Percentiles rank a stretch among this genome's conserved stretches.
Evolutionary conservation across 139 green algal genomes (phyloP).

Genomic region (Mesotaenium endlicherianum): DNA sequence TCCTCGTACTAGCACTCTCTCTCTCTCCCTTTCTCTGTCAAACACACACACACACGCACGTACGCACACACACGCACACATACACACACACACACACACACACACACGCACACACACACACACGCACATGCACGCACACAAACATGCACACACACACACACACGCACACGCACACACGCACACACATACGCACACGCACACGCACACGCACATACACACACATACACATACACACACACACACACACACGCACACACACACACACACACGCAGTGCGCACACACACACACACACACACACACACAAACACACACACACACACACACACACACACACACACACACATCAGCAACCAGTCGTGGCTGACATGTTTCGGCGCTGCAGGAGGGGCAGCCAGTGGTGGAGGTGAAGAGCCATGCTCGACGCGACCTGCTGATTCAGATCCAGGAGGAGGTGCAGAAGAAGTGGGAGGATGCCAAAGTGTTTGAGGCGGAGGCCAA

Average conservation of each 20-base stretch:
- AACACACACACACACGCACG: too few species aligned
- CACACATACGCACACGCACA: background rate
- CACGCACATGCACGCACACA: background rate
- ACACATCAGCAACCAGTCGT: background rate
- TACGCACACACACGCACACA: background rate
- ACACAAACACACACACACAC: background rate
- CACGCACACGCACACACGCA: background rate
- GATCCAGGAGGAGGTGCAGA: constrained; percentile 75
- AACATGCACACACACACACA: background rate
- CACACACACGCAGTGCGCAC: too few species aligned
- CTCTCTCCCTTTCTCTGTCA: too few species aligned
- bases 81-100: background rate
- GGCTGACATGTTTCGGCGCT: background rate
- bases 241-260: background rate
- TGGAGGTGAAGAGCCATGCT: constrained; percentile 10
- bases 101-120: background rate
- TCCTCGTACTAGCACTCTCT: too few species aligned
- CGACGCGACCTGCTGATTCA: constrained; percentile 80
- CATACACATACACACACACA: background rate
- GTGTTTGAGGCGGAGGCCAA: constrained; percentile 85
- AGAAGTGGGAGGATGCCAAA: constrained; percentile 76
- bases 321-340: background rate
- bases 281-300: background rate
- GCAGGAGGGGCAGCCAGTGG: background rate
- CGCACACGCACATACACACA: background rate